Conservation (phyloP, 2,329 filamentous ascomycete genomes). For the Diaporthe velutina region DNA sequence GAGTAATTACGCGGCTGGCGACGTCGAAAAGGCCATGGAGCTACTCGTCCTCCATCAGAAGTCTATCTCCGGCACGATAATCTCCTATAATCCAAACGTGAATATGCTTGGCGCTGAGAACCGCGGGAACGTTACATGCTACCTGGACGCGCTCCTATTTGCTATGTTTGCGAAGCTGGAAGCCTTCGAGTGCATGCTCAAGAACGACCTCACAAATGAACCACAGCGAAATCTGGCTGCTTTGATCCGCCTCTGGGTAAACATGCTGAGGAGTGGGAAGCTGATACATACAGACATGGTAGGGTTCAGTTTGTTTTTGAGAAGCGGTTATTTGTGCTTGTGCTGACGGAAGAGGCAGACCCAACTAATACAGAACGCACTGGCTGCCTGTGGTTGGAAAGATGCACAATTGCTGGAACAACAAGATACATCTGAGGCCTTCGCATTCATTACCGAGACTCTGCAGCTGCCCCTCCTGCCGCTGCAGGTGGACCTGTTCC, state of each 20-base stretch:
- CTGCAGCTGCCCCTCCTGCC: constrained; percentile 89
- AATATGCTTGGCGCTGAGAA: constrained; percentile 89
- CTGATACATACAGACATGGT: constrained; percentile 89
- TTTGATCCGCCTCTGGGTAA: constrained; percentile 90
- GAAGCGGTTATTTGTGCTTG: background rate
- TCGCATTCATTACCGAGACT: constrained; percentile 92
- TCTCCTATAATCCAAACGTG: constrained; percentile 78
- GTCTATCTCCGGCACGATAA: constrained; percentile 83
- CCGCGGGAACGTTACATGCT: constrained; percentile 89
- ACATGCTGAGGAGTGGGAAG: constrained; percentile 86
- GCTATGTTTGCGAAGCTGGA: constrained; percentile 94
- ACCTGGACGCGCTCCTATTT: constrained; percentile 90
- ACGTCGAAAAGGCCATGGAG: constrained; percentile 80
- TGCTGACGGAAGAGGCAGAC: constrained; percentile 67
- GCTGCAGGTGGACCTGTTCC: constrained; percentile 94
- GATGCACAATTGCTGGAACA: constrained; percentile 84
- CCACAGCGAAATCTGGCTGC: constrained; percentile 79
- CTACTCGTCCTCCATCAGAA: constrained; percentile 84
- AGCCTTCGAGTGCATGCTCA: constrained; percentile 93
- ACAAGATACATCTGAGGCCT: constrained; percentile 96
- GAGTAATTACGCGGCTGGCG: constrained; percentile 74
- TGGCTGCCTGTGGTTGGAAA: constrained; percentile 89
- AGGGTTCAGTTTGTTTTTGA: constrained; percentile 46
- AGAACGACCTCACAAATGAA: constrained; percentile 81
- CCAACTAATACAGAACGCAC: constrained; percentile 82